Evolutionary conservation across 345 rosid genomes (phyloP).

Genomic region (Limnanthes douglasii): DNA sequence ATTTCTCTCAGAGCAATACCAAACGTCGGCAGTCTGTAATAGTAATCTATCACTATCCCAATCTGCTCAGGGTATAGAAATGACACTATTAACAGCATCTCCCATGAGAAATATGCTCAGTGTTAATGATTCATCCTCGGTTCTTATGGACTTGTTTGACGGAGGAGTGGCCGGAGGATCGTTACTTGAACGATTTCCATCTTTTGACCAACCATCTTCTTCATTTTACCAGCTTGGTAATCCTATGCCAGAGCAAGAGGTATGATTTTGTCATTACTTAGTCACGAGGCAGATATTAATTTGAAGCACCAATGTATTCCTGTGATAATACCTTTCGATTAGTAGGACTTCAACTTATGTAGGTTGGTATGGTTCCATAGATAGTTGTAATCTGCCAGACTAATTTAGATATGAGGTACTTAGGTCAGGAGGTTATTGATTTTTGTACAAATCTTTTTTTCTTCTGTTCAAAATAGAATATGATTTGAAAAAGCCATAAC

Average conservation of each 20-base stretch:
- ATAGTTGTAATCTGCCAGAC: too few relatives aligned
- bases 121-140: slow-evolving; percentile 57
- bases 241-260: slow-evolving; percentile 44
- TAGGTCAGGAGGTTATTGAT: too few relatives aligned
- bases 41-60: slow-evolving; percentile 29
- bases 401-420: too few relatives aligned
- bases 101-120: slow-evolving; percentile 40
- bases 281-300: too few relatives aligned
- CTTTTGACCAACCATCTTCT: slow-evolving; percentile 40
- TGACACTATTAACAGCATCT: slow-evolving; percentile 46
- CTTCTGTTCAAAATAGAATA: too few relatives aligned
- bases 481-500: too few relatives aligned
- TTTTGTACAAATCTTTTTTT: too few relatives aligned
- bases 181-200: slow-evolving; percentile 45
- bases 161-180: slow-evolving; percentile 55
- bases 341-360: too few relatives aligned
- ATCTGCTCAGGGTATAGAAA: slow-evolving; percentile 48
- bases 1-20: slow-evolving; percentile 24
- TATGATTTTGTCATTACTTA: slow-evolving; percentile 13
- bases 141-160: slow-evolving; percentile 65
- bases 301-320: too few relatives aligned
- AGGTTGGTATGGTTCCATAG: too few relatives aligned
- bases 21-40: slow-evolving; percentile 22
- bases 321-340: too few relatives aligned
- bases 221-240: slow-evolving; percentile 42